A percentile compares a stretch with the other conserved stretches of the same genome.
These are phyloP conservation scores for Ophiostoma himal-ulmi DNA, from an alignment of 2,329 filamentous ascomycete genomes.

Conservation along the genomic window DNA sequence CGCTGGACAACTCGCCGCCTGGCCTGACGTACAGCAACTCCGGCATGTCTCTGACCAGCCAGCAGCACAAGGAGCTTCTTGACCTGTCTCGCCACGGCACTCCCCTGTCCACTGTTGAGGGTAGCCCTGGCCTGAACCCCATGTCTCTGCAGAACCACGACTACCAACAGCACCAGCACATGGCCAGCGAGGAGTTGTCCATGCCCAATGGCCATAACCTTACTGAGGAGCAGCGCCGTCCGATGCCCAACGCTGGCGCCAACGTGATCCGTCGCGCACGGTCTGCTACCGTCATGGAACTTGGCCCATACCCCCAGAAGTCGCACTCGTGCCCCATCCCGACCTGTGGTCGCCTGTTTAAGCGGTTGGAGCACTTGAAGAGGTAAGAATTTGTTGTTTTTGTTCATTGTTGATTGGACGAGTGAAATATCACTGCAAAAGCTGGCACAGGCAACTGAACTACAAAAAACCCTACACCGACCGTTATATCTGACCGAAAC, in stretches of 20 bases:
- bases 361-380: conserved; percentile 98
- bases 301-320: conserved; percentile 94
- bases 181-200: conserved; percentile 57
- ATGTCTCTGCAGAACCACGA: conserved; percentile 49
- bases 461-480: conserved; percentile 30
- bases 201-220: conserved; percentile 45
- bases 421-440: conserved; percentile 13
- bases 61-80: conserved; percentile 72
- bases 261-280: conserved; percentile 83
- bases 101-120: conserved; percentile 78
- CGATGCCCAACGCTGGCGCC: conserved; percentile 60
- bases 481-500: conserved; percentile 28
- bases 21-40: conserved; percentile 68
- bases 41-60: conserved; percentile 54
- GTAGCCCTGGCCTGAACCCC: conserved; percentile 68
- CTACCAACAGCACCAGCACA: conserved; percentile 55
- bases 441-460: neutral
- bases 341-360: conserved; percentile 93
- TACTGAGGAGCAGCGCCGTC: conserved; percentile 57
- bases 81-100: conserved; percentile 86
- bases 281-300: conserved; percentile 93
- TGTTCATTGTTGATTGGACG: conserved; percentile 19
- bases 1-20: conserved; percentile 70
- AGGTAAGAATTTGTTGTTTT: conserved; percentile 59
- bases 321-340: conserved; percentile 99